These are phyloP conservation scores for Dictyostelium capitatum DNA, from an alignment of 78 protist genomes.

Conservation along the genomic window DNA sequence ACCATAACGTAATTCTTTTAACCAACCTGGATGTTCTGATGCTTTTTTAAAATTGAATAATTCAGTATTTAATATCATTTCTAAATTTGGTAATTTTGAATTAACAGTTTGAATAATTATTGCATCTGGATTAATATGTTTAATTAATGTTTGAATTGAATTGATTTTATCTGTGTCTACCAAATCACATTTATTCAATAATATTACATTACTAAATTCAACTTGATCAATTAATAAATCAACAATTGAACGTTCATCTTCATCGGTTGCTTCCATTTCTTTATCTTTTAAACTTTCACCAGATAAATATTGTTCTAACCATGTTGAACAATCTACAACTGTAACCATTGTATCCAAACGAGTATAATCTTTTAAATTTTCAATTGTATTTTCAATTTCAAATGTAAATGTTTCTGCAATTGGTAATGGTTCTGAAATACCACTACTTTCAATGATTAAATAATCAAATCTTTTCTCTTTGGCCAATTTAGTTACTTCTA, in stretches of 20 bases:
- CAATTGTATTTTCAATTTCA: slow-evolving; percentile 1
- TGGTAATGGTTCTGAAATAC: slow-evolving; percentile 94
- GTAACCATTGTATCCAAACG: slow-evolving; percentile 84
- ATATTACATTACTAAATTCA: slow-evolving; percentile 94
- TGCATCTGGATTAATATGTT: slow-evolving; percentile 81
- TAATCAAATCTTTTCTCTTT: slow-evolving; percentile 72
- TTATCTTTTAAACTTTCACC: slow-evolving; percentile 29
- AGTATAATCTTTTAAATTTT: slow-evolving; percentile 28
- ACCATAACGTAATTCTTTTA: slow-evolving; percentile 72
- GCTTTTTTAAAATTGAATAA: slow-evolving; percentile 82
- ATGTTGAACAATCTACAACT: slow-evolving; percentile 71
- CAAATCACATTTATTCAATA: slow-evolving; percentile 91
- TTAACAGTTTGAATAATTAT: slow-evolving; percentile 44
- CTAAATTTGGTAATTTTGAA: slow-evolving; percentile 52
- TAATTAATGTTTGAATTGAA: slow-evolving; percentile 14
- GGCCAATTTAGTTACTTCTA: slow-evolving; percentile 79
- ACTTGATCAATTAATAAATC: slow-evolving; percentile 94
- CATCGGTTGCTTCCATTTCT: slow-evolving; percentile 39
- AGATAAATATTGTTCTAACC: slow-evolving; percentile 25
- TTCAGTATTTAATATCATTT: slow-evolving; percentile 83
- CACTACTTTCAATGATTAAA: slow-evolving; percentile 62
- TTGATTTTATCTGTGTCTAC: background rate
- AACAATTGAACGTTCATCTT: slow-evolving; percentile 80
- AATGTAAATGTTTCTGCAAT: slow-evolving; percentile 95
- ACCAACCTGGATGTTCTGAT: slow-evolving; percentile 86